These are phyloP conservation scores for Fusarium coicis DNA, from an alignment of 2,329 filamentous ascomycete species.

Conservation along the genomic window DNA sequence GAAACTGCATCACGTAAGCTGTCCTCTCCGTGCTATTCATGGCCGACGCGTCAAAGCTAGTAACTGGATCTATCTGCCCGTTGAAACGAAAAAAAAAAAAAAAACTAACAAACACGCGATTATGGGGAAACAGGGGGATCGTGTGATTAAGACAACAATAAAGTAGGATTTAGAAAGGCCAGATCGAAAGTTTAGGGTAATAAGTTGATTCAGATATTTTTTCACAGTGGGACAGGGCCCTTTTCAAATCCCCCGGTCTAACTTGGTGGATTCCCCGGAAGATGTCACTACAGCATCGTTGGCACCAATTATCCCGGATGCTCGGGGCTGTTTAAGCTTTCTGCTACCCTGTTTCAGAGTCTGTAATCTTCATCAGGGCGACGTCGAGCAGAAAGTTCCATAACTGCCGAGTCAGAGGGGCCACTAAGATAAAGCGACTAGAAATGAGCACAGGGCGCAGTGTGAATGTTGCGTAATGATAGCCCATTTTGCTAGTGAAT, in stretches of 20 bases:
- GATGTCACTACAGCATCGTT: no score
- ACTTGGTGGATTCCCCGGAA: not conserved
- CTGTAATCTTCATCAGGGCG: not conserved
- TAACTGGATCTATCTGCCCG: not conserved
- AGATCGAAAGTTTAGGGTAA: not conserved
- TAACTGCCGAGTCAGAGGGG: conserved; percentile 15
- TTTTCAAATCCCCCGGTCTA: not conserved
- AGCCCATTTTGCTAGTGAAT: no score
- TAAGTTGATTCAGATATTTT: not conserved
- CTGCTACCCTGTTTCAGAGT: not conserved
- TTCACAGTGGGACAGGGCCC: not conserved
- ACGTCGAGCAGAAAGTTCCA: not conserved
- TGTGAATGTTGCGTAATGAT: not conserved
- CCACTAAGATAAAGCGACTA: not conserved
- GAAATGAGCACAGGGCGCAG: not conserved
- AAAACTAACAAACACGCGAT: not conserved
- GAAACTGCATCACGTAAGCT: conserved; percentile 1
- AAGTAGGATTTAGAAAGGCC: not conserved
- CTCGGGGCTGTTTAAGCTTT: conserved; percentile 2
- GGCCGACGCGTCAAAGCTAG: not conserved
- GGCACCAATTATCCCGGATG: not conserved
- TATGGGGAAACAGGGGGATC: not conserved
- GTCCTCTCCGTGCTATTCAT: not conserved
- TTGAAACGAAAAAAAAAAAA: not conserved
- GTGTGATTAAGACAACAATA: not conserved